A percentile compares a stretch with the other conserved stretches of the same genome.
phyloP scores from a whole-genome alignment of 2,329 filamentous ascomycete genomes.

The Fusarium verticillioides region DNA sequence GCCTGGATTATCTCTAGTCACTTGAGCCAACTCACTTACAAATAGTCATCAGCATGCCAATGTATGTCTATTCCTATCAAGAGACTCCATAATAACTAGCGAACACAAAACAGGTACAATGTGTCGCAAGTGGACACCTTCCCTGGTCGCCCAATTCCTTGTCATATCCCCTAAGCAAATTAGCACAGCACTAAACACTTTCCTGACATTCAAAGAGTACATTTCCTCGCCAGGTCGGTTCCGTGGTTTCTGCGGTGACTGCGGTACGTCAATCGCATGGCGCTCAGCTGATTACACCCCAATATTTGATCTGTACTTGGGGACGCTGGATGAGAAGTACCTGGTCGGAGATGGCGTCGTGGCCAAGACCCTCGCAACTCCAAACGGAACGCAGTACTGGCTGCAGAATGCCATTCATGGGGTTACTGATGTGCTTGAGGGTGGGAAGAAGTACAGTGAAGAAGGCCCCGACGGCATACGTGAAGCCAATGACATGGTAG shows the following conservation, averaged over 20 bases:
- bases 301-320: slow-evolving; percentile 24
- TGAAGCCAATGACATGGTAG: neutral
- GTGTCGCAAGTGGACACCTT: slow-evolving; percentile 32
- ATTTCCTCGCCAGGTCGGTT: slow-evolving; percentile 10
- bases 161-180: slow-evolving; percentile 11
- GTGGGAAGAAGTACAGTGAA: slow-evolving; percentile 10
- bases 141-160: slow-evolving; percentile 22
- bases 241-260: slow-evolving; percentile 20
- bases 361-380: slow-evolving; percentile 4
- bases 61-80: neutral
- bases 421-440: slow-evolving; percentile 21
- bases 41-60: slow-evolving; percentile 25
- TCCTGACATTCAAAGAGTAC: slow-evolving; percentile 16
- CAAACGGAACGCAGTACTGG: slow-evolving; percentile 30
- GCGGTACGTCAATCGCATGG: slow-evolving; percentile 20
- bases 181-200: neutral
- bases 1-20: neutral
- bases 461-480: slow-evolving; percentile 58
- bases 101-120: slow-evolving; percentile 17
- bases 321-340: slow-evolving; percentile 27
- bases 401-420: slow-evolving; percentile 13
- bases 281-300: slow-evolving; percentile 16
- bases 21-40: neutral
- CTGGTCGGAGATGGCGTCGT: neutral
- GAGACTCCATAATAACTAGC: neutral